Base-by-base conservation (phyloP, 2,329 filamentous ascomycete species). In the Colletotrichum euphorbiae region DNA sequence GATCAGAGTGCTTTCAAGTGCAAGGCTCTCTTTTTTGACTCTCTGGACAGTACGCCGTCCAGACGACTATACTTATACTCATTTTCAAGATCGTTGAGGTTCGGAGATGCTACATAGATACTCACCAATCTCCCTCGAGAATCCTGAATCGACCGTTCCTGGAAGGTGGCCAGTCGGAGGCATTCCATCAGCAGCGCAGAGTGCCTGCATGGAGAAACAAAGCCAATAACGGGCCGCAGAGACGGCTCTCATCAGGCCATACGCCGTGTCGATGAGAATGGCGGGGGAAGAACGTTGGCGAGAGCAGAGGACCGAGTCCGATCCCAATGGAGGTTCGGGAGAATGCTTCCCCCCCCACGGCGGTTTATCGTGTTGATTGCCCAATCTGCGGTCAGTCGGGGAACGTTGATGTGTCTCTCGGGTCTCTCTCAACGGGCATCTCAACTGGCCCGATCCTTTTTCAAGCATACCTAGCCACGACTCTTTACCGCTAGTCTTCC, bases 131-230 rank as follows among this genome's bases (percentile, higher is more conserved):
- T 58, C 60, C 54, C 61, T 28, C 40, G 43, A 52, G 36, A 36
- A 45, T 50, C 24, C 31, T 17, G 13, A 15, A n/a, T 19, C 33
- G 31, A n/a, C 50, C 63, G 42, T 67, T 63, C 59, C 51, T 63
- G 51, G 28, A 52, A 36, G 42, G 48, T 55, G 65, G 54, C 65
- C 61, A 68, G 31, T 19, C 31, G 48, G 21, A 15, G 46, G 13
- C 65, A 65, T 68, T 68, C 65, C 65, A 65, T 31, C 33, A 8
- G 33, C 48, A 45, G 31, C 54, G 21, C 60, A 38, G 21, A 58
- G 52, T 28, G 52, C 60, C 55, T 60, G 54, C 54, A 55, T 55
- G 61, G 45, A 58, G 65, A 68, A 68, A 68, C 54, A 59, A 12
- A 24, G 11, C 65, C 65, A 68, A 65, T 68, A 19, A 38, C 40